Percentiles rank a stretch among this genome's conserved stretches.
phyloP scores from a whole-genome alignment of 768 basidiomycete species.

The Boletus bicolor region DNA sequence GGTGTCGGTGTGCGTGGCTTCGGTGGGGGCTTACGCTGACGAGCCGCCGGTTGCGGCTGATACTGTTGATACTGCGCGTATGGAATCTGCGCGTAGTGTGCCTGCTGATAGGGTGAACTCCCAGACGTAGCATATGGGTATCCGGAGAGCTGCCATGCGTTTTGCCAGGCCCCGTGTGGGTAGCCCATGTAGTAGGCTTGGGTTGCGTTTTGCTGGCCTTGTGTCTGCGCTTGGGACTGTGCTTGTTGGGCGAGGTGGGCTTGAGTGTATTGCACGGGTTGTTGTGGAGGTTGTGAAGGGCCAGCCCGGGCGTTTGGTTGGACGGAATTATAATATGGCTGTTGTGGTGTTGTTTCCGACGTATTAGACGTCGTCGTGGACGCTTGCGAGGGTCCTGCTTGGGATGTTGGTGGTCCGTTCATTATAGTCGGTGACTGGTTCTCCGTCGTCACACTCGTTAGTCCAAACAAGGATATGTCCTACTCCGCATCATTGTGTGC shows the following conservation, averaged over 20 bases:
- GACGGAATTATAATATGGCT: conserved; percentile 13
- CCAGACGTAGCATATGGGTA: conserved; percentile 32
- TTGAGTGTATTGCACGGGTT: conserved; percentile 20
- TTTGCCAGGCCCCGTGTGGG: conserved; percentile 32
- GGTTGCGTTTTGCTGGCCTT: conserved; percentile 26
- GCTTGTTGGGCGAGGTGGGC: conserved; percentile 18
- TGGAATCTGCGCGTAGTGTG: conserved; percentile 34
- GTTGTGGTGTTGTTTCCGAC: conserved; percentile 8
- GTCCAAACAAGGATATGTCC: conserved; percentile 5
- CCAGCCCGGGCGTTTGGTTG: conserved; percentile 14
- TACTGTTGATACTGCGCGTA: conserved; percentile 36
- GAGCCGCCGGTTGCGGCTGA: conserved; percentile 23
- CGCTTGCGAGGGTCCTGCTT: conserved; percentile 37
- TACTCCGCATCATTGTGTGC: neutral
- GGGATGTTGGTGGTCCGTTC: conserved; percentile 39
- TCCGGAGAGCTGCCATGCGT: conserved; percentile 33
- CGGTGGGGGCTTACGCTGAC: conserved; percentile 29
- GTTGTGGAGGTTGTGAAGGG: conserved; percentile 18
- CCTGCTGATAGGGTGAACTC: conserved; percentile 31
- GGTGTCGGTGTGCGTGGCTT: conserved; percentile 34
- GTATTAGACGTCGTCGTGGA: conserved; percentile 6
- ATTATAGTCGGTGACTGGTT: conserved; percentile 29
- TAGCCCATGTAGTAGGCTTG: conserved; percentile 35
- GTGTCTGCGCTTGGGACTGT: conserved; percentile 17
- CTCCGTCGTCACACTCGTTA: neutral